These are phyloP conservation scores for Chlorophyllum brunneum DNA, from an alignment of 768 basidiomycete species.

Conservation along the genomic window DNA sequence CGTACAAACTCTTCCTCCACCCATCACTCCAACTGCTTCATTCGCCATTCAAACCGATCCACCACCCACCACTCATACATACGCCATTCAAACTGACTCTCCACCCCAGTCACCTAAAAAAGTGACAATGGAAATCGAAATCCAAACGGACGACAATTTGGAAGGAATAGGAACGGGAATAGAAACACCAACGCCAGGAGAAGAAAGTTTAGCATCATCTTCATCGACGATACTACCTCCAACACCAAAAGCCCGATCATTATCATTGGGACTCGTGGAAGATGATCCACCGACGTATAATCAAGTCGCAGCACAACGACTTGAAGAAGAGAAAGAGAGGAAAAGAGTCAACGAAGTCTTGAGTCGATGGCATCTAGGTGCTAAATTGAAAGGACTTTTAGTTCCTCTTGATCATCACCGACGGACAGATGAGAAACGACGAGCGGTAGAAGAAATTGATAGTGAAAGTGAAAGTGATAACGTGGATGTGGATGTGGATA, in stretches of 20 bases:
- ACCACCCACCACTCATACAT: slow-evolving; percentile 20
- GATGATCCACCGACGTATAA: slow-evolving; percentile 66
- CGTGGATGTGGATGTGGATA: neutral
- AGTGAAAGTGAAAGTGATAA: neutral
- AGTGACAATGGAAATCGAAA: slow-evolving; percentile 49
- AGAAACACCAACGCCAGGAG: slow-evolving; percentile 40
- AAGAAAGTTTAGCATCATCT: slow-evolving; percentile 64
- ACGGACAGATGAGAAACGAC: neutral
- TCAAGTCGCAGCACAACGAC: slow-evolving; percentile 47
- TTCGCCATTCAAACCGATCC: slow-evolving; percentile 59
- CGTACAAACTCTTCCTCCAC: slow-evolving; percentile 63
- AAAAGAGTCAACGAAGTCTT: slow-evolving; percentile 55
- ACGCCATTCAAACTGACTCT: slow-evolving; percentile 30
- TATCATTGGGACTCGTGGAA: slow-evolving; percentile 24
- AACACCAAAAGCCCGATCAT: slow-evolving; percentile 50
- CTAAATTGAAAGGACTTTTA: slow-evolving; percentile 28
- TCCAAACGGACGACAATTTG: slow-evolving; percentile 53
- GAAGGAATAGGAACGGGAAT: slow-evolving; percentile 37
- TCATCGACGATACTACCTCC: slow-evolving; percentile 71
- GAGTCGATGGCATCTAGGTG: slow-evolving; percentile 69
- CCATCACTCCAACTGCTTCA: slow-evolving; percentile 40
- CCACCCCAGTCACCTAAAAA: slow-evolving; percentile 26
- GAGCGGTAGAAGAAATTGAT: neutral
- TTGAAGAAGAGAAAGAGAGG: slow-evolving; percentile 46
- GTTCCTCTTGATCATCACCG: neutral